Evolutionary conservation across 441 rosid genomes (phyloP).

Genomic region (Erodium trifolium): DNA sequence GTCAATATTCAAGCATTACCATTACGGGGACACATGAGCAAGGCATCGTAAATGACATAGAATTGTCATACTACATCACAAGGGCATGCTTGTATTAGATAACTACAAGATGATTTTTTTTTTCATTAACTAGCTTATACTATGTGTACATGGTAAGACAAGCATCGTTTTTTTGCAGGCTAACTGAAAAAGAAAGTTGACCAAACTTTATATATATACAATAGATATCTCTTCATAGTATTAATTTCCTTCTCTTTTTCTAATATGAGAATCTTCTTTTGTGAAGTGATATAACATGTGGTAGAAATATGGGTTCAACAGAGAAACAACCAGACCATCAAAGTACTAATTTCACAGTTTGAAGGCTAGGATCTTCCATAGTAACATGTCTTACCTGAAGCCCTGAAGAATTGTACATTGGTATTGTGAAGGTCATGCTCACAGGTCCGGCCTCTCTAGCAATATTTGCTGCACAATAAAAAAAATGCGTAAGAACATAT

Average conservation of each 20-base stretch:
- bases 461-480: constrained; percentile 55
- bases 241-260: background rate
- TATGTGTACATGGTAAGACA: background rate
- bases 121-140: background rate
- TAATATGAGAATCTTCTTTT: background rate
- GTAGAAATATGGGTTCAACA: background rate
- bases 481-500: background rate
- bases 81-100: background rate
- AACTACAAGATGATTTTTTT: background rate
- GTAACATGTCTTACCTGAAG: constrained; percentile 58
- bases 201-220: background rate
- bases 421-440: constrained; percentile 93
- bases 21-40: background rate
- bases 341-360: background rate
- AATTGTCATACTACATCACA: background rate
- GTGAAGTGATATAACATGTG: background rate
- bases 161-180: background rate
- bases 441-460: constrained; percentile 93
- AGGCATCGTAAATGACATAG: background rate
- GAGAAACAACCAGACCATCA: background rate
- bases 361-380: background rate
- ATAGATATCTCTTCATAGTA: background rate
- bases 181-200: background rate
- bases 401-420: constrained; percentile 84
- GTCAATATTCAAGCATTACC: background rate